Evolutionary conservation across 306 rosid species (phyloP).

Genomic region (Arachis stenosperma): DNA sequence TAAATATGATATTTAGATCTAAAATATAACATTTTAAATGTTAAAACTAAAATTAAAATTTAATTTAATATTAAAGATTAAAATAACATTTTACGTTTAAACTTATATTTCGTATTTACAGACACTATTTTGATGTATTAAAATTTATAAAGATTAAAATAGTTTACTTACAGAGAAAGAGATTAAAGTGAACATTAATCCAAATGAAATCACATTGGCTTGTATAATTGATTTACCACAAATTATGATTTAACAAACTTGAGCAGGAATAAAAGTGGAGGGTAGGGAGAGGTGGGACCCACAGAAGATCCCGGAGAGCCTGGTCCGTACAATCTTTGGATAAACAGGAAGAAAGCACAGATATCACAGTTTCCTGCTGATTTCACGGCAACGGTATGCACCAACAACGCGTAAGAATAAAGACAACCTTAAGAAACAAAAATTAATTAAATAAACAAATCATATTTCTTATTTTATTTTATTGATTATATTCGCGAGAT

Average conservation of each 20-base stretch:
- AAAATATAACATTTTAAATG: no score
- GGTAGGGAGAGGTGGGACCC: not conserved
- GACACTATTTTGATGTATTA: no score
- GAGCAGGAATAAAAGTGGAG: not conserved
- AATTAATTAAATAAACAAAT: not conserved
- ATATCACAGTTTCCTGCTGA: slow-evolving; percentile 57
- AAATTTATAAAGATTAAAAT: no score
- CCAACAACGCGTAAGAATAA: slow-evolving; percentile 43
- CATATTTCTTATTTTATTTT: not conserved
- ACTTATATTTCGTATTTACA: no score
- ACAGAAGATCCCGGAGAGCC: slow-evolving; percentile 27
- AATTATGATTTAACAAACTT: not conserved
- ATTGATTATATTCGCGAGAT: slow-evolving; percentile 23
- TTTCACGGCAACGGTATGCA: slow-evolving; percentile 47
- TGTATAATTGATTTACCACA: no score
- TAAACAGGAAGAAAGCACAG: slow-evolving; percentile 25
- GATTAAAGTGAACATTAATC: no score
- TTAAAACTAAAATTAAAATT: no score
- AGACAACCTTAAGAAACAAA: slow-evolving; percentile 17
- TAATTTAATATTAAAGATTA: no score
- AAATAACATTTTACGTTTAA: no score
- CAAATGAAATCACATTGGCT: no score
- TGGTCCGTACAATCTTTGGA: slow-evolving; percentile 46
- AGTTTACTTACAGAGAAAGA: no score
- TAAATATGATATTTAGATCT: no score